Evolutionary conservation across 2,329 filamentous ascomycete genomes (phyloP), one percentile per base, ranked within the genome.

Genomic region (Cryphonectria carpinicola): DNA sequence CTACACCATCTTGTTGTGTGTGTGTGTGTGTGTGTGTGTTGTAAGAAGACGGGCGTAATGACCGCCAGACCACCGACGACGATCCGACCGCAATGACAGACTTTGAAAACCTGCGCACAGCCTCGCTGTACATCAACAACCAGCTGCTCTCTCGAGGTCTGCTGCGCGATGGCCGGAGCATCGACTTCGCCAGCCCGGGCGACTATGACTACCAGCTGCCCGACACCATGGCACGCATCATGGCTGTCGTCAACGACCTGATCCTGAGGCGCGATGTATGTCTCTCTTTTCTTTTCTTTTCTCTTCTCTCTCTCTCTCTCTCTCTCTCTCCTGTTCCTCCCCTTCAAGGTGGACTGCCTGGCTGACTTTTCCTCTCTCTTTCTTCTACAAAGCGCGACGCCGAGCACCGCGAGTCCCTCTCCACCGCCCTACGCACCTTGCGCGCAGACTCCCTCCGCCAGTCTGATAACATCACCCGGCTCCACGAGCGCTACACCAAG

Each of bases 201-300:
- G 85, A 88, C 73, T 87, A 85, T 71, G 88, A 90, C 87, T 77
- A 70, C 62, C 76, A 77, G 46, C 74, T 85, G 58, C 78, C 80
- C 35, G 88, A 87, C 66, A 93, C 92, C 25, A 95, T 96, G 90
- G 92, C 92, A 28, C 89, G 90, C 74, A 91, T 98, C 76, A 97
- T 99, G 82, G 93, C 95, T 78, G 87, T 99, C 35, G 90, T 99
- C 65, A 97, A 99, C 81, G 96, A 99, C 79, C 82, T 99, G 75
- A 93, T 99, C 71, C 80, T 98, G 72, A 89, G 95, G 75, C 89
- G 95, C 84, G 96, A 99, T 80, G 94, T 97, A 84, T 35, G 7
- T 63, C 28, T 32, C 70, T 10, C 11, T n/a, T n/a, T n/a, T n/a
- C n/a, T n/a, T n/a, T n/a, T n/a, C n/a, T n/a, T n/a, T n/a, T n/a